Percentiles rank a stretch among this genome's conserved stretches.
These are phyloP conservation scores for Erodium trifolium DNA, from an alignment of 441 rosid genomes.

Conservation along the genomic window DNA sequence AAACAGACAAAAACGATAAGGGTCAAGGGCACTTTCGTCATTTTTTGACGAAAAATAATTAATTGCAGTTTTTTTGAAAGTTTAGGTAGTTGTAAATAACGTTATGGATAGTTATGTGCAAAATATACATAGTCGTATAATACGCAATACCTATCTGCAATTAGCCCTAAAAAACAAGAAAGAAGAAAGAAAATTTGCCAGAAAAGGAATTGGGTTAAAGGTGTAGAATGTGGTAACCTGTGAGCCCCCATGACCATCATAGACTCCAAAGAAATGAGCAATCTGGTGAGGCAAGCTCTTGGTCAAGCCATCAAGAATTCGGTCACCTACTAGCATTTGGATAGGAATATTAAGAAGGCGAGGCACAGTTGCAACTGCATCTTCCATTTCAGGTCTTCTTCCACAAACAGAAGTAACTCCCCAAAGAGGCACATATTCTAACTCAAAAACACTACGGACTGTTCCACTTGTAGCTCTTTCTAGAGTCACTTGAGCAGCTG, in stretches of 20 bases:
- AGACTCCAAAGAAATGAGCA: slow-evolving; percentile 78
- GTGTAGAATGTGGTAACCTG: slow-evolving; percentile 40
- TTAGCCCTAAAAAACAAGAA: too few relatives aligned
- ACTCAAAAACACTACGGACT: slow-evolving; percentile 62
- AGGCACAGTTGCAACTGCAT: slow-evolving; percentile 60
- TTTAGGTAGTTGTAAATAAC: too few relatives aligned
- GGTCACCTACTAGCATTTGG: slow-evolving; percentile 54
- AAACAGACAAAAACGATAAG: too few relatives aligned
- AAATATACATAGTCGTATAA: too few relatives aligned
- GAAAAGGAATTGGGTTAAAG: neutral
- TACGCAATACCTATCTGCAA: too few relatives aligned
- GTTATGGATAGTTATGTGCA: too few relatives aligned
- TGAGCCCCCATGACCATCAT: slow-evolving; percentile 91
- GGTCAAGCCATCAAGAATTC: slow-evolving; percentile 42
- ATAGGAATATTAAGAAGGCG: slow-evolving; percentile 54
- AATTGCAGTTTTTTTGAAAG: too few relatives aligned
- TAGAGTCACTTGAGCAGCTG: slow-evolving; percentile 45
- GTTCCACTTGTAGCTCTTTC: slow-evolving; percentile 33
- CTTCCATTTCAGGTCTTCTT: slow-evolving; percentile 95
- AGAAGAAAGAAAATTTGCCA: neutral
- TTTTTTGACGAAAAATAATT: too few relatives aligned
- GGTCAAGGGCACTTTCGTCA: too few relatives aligned
- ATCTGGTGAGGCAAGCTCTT: slow-evolving; percentile 42
- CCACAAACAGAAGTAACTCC: slow-evolving; percentile 69
- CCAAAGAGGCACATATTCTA: slow-evolving; percentile 78